Conservation (phyloP, 2,329 filamentous ascomycete species). For the Aspergillus ustus region DNA sequence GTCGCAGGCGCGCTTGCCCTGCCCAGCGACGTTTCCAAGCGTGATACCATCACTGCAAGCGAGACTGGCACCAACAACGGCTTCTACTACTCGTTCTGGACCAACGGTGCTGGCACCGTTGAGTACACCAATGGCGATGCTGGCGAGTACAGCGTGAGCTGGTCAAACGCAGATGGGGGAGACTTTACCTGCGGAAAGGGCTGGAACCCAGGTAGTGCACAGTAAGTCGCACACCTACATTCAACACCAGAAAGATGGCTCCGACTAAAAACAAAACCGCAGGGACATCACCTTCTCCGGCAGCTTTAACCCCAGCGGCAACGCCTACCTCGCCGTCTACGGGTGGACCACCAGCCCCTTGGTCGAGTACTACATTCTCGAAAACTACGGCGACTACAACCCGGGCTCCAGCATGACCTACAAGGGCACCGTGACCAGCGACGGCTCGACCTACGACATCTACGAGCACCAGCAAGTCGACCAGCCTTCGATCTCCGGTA, state of each 20-base stretch:
- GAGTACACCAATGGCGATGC: constrained; percentile 52
- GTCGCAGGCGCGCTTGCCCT: no score
- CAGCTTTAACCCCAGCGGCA: constrained; percentile 35
- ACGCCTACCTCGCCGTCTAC: constrained; percentile 44
- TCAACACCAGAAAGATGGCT: background rate
- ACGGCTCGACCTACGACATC: constrained; percentile 46
- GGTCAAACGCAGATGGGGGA: constrained; percentile 47
- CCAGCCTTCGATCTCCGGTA: constrained; percentile 46
- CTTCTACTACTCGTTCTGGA: constrained; percentile 58
- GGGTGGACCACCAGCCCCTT: constrained; percentile 47
- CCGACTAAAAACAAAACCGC: background rate
- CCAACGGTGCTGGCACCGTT: constrained; percentile 50
- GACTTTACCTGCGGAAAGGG: constrained; percentile 65
- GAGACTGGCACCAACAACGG: constrained; percentile 45
- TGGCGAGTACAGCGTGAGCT: constrained; percentile 53
- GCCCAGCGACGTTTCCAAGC: no score
- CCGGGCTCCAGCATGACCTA: constrained; percentile 33
- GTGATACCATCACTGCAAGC: background rate
- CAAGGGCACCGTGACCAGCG: constrained; percentile 43
- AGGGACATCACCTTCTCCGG: constrained; percentile 36
- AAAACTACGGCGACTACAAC: constrained; percentile 41
- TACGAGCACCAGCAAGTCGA: constrained; percentile 43
- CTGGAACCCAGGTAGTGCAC: constrained; percentile 58
- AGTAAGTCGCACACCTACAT: constrained; percentile 41
- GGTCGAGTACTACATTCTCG: constrained; percentile 47